phyloP scores from a whole-genome alignment of 805 yeast species.

The Candida ascalaphidarum region DNA sequence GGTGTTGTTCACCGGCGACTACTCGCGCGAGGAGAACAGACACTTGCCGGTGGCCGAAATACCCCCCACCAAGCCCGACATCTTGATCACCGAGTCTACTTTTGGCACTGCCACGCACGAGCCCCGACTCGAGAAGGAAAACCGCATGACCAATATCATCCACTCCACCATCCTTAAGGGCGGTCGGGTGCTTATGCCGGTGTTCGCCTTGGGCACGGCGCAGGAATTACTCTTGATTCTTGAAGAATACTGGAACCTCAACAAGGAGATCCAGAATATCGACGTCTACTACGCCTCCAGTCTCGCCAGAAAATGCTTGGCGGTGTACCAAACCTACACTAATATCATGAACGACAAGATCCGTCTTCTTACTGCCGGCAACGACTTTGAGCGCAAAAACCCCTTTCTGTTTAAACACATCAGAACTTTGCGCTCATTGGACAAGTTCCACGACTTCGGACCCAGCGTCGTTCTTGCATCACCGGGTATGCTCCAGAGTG shows the following conservation, averaged over 20 bases:
- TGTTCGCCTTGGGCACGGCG: conserved; percentile 94
- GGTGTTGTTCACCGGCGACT: conserved; percentile 90
- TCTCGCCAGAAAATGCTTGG: conserved; percentile 92
- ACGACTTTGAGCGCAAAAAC: conserved; percentile 35
- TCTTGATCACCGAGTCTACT: conserved; percentile 89
- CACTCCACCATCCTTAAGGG: conserved; percentile 81
- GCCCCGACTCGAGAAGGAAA: conserved; percentile 80
- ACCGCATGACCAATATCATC: conserved; percentile 68
- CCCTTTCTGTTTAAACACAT: conserved; percentile 89
- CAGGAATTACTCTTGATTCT: conserved; percentile 85
- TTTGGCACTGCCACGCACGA: conserved; percentile 98
- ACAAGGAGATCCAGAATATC: conserved; percentile 73
- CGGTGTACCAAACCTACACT: conserved; percentile 92
- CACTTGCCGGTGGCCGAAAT: conserved; percentile 94
- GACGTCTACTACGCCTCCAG: conserved; percentile 89
- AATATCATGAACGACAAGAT: conserved; percentile 96
- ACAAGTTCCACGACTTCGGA: conserved; percentile 83
- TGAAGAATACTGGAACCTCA: conserved; percentile 90
- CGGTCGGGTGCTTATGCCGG: conserved; percentile 88
- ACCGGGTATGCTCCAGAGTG: conserved; percentile 98
- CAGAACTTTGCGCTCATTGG: conserved; percentile 69
- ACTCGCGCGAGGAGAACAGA: conserved; percentile 91
- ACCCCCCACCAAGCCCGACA: conserved; percentile 80
- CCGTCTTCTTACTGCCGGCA: conserved; percentile 46
- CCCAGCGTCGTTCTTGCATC: conserved; percentile 95